Evolutionary conservation across 2,329 filamentous ascomycete genomes (phyloP), one percentile per base, ranked within the genome.

Genomic region (Alternaria solani): DNA sequence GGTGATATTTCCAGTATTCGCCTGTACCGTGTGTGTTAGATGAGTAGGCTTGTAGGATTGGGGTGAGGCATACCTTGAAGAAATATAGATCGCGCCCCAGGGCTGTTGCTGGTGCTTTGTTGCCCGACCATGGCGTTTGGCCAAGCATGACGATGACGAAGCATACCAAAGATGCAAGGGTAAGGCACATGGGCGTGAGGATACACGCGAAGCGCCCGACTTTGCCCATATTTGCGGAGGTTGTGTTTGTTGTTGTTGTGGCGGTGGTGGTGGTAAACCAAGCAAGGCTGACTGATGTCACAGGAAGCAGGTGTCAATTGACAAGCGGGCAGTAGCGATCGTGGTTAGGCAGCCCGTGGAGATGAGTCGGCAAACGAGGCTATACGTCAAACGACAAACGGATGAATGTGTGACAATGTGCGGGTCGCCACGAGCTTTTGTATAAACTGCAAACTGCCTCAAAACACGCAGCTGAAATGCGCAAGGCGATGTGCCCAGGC

Each of bases 131-230:
- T 67, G 84, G 84, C 61, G 84, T 84, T 68, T 86, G 86, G 36
- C 86, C 86, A 51, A 88, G 67, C 64, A 86, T 84, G 53, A 89
- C 83, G 39, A 89, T 75, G 48, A 86, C 71, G 55, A 89, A 78
- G 69, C 90, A 91, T 71, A 95, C 81, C 72, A 97, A 84, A 60
- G 91, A 90, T 65, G 86, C 91, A 71, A 95, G 81, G 20, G 92
- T 94, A 74, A 97, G 86, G 66, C 87, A 83, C 81, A 97, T 93
- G 62, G 94, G 94, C 83, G 93, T 83, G 80, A 91, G 87, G 81
- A 98, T 95, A 81, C 93, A 97, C 78, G 91, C 83, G 72, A 94
- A 88, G 75, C 94, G 88, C 69, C 92, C 94, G 75, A 87, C 84
- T 81, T 90, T 89, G 64, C 88, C 88, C 89, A 91, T 91, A 34